Evolutionary conservation across 2,329 filamentous ascomycete species (phyloP).

Genomic region (Fusarium napiforme): DNA sequence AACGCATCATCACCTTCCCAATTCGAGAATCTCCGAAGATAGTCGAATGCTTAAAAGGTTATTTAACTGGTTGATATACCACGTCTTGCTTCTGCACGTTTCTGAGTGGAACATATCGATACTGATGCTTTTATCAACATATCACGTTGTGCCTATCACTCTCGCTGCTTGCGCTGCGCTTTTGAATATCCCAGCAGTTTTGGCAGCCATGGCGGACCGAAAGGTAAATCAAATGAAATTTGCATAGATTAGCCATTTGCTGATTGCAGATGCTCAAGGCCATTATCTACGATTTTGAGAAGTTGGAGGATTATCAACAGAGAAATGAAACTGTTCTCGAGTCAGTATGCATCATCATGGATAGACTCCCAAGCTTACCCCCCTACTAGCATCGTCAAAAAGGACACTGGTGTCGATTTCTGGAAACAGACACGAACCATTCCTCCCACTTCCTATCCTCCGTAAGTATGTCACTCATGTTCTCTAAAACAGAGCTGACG

Average conservation of each 20-base stretch:
- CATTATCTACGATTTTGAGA: slow-evolving; percentile 1
- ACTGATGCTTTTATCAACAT: slow-evolving; percentile 12
- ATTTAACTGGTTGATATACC: slow-evolving; percentile 9
- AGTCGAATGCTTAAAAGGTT: slow-evolving; percentile 10
- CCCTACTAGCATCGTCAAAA: not conserved
- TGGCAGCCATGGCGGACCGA: slow-evolving; percentile 12
- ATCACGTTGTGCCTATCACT: slow-evolving; percentile 10
- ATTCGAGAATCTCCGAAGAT: slow-evolving; percentile 15
- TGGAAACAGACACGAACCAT: slow-evolving; percentile 9
- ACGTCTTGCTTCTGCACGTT: not conserved
- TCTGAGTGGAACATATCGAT: not conserved
- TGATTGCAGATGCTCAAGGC: not conserved
- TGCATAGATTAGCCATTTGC: too few species aligned
- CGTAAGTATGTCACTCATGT: not conserved
- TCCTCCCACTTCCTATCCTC: slow-evolving; percentile 14
- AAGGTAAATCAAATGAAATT: not conserved
- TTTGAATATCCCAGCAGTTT: not conserved
- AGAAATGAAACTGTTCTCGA: not conserved
- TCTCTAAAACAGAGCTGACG: fast-evolving
- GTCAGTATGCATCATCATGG: fast-evolving
- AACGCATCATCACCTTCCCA: slow-evolving; percentile 19
- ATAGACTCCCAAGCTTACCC: not conserved
- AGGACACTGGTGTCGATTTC: slow-evolving; percentile 2
- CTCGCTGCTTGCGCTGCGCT: slow-evolving; percentile 10
- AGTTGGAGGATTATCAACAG: slow-evolving; percentile 10